These are phyloP conservation scores for Candida nanaspora DNA, from an alignment of 805 yeast species.

Conservation along the genomic window DNA sequence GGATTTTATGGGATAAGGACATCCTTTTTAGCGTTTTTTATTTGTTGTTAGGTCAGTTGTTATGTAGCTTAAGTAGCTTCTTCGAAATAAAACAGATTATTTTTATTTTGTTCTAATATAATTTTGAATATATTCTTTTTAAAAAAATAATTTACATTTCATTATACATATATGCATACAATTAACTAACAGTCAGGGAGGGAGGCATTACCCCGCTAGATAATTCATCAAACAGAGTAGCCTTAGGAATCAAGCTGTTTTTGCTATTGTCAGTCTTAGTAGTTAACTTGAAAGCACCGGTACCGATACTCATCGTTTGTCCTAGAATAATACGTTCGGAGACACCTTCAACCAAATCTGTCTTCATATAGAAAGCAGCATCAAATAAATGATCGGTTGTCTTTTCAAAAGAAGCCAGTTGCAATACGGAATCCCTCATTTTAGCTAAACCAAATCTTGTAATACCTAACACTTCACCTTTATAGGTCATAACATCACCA, in stretches of 20 bases:
- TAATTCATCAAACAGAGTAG: slow-evolving; percentile 40
- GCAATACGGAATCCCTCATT: slow-evolving; percentile 97
- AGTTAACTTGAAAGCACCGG: slow-evolving; percentile 89
- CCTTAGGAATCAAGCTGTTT: slow-evolving; percentile 28
- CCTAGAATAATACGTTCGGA: slow-evolving; percentile 96
- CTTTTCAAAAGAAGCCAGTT: slow-evolving; percentile 94
- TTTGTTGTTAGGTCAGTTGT: no score
- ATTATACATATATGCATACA: not conserved
- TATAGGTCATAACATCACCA: slow-evolving; percentile 98
- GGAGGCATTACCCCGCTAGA: slow-evolving; percentile 14
- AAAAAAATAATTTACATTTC: no score
- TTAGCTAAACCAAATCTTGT: slow-evolving; percentile 97
- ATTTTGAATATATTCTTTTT: not conserved
- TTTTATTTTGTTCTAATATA: no score
- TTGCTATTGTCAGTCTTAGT: slow-evolving; percentile 43
- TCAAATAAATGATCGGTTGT: slow-evolving; percentile 98
- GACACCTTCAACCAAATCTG: slow-evolving; percentile 93
- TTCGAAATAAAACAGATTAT: no score
- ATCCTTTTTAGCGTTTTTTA: no score
- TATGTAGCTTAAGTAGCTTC: no score
- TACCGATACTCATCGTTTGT: slow-evolving; percentile 95
- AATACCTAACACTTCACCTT: slow-evolving; percentile 97
- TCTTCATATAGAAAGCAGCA: slow-evolving; percentile 97
- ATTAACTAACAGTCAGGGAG: not conserved
- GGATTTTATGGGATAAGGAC: no score